Base-by-base conservation (phyloP, 768 basidiomycete species). In the Suillus tomentosus region DNA sequence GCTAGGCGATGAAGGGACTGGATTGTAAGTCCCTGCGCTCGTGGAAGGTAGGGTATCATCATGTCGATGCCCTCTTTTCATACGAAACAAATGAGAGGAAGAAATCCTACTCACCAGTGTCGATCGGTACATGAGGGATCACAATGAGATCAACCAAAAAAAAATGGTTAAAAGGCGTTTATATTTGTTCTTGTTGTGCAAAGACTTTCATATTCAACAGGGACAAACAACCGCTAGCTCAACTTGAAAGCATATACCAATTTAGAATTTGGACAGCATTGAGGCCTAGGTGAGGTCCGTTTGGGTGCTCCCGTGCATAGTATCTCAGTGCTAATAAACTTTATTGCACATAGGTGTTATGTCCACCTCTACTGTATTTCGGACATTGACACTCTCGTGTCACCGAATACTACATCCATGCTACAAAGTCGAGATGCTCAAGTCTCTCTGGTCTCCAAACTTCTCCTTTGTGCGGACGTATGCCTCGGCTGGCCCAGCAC, bases 1-100 rank as follows among this genome's bases (percentile, higher is more conserved):
- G 74, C 74, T 77, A 71, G 67, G 74, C 69, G 72, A 76, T 65
- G 72, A 64, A 72, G 74, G 68, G 76, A 70, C 75, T 76, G 74
- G 74, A 76, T 68, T 43, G 64, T 17, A 65, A 62, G 72, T 77
- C 74, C 74, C 74, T 69, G 51, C 68, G 67, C 75, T 76, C 75
- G 66, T 65, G 59, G 64, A 64, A 64, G 76, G 67, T 72, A 31
- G 64, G 57, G 22, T 75, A 74, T 75, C 75, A 77, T 75, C 74
- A 77, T 68, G 27, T 48, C 62, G 63, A 24, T 5, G 27, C 15
- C 19, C 2, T 57, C 56, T 57, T 56, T 37, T 39, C 8, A 17
- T 5, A 27, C 13, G 5, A 19, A 24, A 59, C 0, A 27, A 31
- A 62, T 36, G 6, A 2, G 6, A 4, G 14, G 10, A 27, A 3